phyloP scores from a whole-genome alignment of 306 rosid genomes.

The Canavalia gladiata region DNA sequence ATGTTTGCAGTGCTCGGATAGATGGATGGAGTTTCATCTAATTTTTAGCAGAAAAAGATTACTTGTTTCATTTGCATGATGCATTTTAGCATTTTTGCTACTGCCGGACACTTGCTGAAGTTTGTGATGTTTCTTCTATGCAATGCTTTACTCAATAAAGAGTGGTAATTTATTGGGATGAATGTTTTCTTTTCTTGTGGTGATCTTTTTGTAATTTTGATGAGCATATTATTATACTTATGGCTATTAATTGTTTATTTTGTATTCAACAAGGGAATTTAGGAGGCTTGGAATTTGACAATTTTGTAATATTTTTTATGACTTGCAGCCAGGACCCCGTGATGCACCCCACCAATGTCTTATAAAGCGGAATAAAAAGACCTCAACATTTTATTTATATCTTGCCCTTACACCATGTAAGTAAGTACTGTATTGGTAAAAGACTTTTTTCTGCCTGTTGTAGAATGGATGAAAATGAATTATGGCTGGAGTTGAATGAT shows the following conservation, averaged over 20 bases:
- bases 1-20: not conserved
- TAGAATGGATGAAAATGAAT: constrained; percentile 41
- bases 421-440: constrained; percentile 57
- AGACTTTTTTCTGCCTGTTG: constrained; percentile 8
- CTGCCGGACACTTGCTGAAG: not conserved
- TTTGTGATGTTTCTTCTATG: not conserved
- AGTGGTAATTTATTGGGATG: constrained; percentile 2
- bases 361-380: constrained; percentile 89
- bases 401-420: constrained; percentile 89
- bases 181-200: constrained; percentile 3
- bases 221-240: constrained; percentile 8
- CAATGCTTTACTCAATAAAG: constrained; percentile 7
- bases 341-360: constrained; percentile 85
- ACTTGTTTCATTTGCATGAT: not conserved
- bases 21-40: constrained; percentile 16
- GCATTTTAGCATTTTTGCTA: not conserved
- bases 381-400: constrained; percentile 80
- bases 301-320: constrained; percentile 48
- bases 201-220: constrained; percentile 24
- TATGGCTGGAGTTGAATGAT: constrained; percentile 19
- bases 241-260: constrained; percentile 14
- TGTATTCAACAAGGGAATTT: constrained; percentile 17
- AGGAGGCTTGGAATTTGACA: constrained; percentile 44
- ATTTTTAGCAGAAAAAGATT: not conserved
- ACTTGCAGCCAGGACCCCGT: constrained; percentile 89